Base-by-base conservation (phyloP, 768 basidiomycete genomes). In the Macrolepiota dolichaula region DNA sequence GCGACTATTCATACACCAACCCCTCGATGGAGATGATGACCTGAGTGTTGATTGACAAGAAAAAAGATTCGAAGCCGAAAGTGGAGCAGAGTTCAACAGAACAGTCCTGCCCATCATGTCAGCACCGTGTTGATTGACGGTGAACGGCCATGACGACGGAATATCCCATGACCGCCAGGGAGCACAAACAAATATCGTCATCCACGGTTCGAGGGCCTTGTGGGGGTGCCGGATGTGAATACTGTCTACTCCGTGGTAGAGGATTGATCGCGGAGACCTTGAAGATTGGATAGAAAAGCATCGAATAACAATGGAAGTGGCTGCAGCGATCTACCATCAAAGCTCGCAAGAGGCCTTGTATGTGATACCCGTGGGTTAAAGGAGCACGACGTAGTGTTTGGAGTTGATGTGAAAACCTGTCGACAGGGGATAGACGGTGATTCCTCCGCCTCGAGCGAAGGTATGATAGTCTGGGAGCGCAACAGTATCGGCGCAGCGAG, bases 291-390 rank as follows among this genome's bases (percentile, higher is more conserved):
- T 19, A 54, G 12, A 49, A 79, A 75, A 15, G 63, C 66, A 50
- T 73, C 71, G 42, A 79, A 68, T 50, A 75, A 73, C 11, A 72
- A 73, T 12, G 63, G 73, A 15, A 77, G 71, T 1, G 76, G 72
- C 56, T 69, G 74, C 25, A 76, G 24, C 6, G 36, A 4, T 37
- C 25, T 19, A 22, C 22, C 37, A 12, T 12, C 3, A 7, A 3
- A 32, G 10, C 35, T n/a, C 13, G 35, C 15, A 19, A 3, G 37
- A 49, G 22, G 36, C 1, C 2, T 9, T 11, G 10, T 37, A 24
- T 44, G 42, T 17, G 15, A 22, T 9, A 3, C 19, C 19, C 19
- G 42, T 7, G 19, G 19, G 7, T 6, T 15, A 44, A 19, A 19
- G 7, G 3, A 19, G 19, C 7, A n/a, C 10, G 42, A 44, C 17